Evolutionary conservation across 805 yeast species (phyloP), one percentile per base, ranked within the genome.

Genomic region (Cyberlindnera sargentensis): DNA sequence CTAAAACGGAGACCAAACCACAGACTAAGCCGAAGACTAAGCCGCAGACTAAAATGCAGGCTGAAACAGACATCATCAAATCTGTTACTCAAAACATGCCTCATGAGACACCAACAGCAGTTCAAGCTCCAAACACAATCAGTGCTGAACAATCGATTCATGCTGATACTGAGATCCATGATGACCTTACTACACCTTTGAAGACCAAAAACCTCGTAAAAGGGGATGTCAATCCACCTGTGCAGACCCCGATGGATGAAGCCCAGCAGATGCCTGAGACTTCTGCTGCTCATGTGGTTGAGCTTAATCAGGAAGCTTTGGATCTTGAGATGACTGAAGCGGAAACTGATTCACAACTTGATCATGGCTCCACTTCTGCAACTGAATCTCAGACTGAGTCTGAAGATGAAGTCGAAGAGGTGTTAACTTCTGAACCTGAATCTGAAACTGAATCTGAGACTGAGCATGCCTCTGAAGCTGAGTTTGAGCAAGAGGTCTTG

Each of bases 251-350:
- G 11, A 24, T 7, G 8, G 39, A 28, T n/a, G 44, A 15, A 4
- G n/a, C 32, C 10, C 40, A 43, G 6, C 41, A 43, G 32, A 36
- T 42, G 23, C 42, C 42, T 15, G 37, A 40, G 31, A 46, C 48
- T 7, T 29, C 41, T 6, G 23, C 23, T 6, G 28, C 20, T 15
- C 20, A 15, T 15, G 20, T 15, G 20, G 20, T 15, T 15, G 20
- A 15, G 20, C 20, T 15, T 15, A 15, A 25, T 5, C 35, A 28
- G 6, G 32, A 26, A 9, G 30, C 8, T 8, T 31, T 37, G 6
- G 23, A 27, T 5, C 7, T 29, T 20, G 34, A 38, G 10, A 35
- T 15, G 20, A 15, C 20, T 15, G 20, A 15, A 15, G 20, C 20
- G 25, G 37, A 35, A 5, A 25, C 30, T 5, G 37, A 35, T 8